Evolutionary conservation across 2,329 filamentous ascomycete genomes (phyloP), one percentile per base, ranked within the genome.

Genomic region (Lachnellula hyalina): DNA sequence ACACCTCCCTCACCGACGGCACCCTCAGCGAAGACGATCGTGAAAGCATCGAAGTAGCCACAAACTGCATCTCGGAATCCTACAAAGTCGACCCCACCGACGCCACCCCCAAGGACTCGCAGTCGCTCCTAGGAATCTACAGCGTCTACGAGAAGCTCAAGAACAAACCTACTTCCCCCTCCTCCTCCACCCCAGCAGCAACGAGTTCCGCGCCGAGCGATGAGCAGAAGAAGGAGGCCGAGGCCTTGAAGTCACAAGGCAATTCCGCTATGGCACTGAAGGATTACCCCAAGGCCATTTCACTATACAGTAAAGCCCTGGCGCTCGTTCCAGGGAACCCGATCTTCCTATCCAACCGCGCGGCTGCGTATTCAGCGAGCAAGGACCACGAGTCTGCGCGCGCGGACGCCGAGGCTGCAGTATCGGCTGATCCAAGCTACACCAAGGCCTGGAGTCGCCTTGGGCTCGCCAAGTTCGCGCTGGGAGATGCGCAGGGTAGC

Each of bases 371-470:
- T 79, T 91, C 86, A 28, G 93, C 90, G 21, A 84, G 84, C 59
- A 83, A 85, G 65, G 86, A 96, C 74, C 92, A 97, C 76, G 84
- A 87, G 59, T 85, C 88, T 59, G 94, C 94, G 12, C 85, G 84
- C 65, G 79, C 86, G 58, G 94, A 99, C 72, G 94, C 94, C 47
- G 93, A 97, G 76, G 83, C 94, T 61, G 94, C 94, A 53, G 89
- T 94, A 53, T 82, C 84, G 54, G 82, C 91, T 52, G 94, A 99
- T 72, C 90, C 94, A 12, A 85, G 84, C 71, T 99, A 97, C 79
- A 96, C 92, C 63, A 97, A 99, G 77, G 94, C 91, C 15, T 99
- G 94, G 94, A 94, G 89, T 64, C 84, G 94, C 58, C 81, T 99
- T 19, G 94, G 94, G 19, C 85, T 97, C 40, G 94, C 94, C 44